Evolutionary conservation across 2,329 filamentous ascomycete species (phyloP).

Genomic region (Colletotrichum sp.): DNA sequence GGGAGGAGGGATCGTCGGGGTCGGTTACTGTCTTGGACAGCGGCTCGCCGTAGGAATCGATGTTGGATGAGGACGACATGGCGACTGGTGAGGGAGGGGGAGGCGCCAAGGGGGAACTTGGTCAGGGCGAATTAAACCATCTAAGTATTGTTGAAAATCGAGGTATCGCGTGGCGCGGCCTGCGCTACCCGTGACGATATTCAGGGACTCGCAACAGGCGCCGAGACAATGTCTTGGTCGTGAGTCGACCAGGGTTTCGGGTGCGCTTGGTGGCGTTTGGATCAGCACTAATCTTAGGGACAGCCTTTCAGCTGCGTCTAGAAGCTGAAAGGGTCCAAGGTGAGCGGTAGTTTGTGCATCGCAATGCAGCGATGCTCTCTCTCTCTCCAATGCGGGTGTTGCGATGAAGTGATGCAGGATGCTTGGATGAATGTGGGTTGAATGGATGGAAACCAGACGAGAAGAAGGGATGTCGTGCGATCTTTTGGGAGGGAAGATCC

Average conservation of each 20-base stretch:
- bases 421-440: background rate
- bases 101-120: background rate
- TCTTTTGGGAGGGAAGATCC: background rate
- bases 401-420: background rate
- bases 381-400: background rate
- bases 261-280: background rate
- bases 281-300: background rate
- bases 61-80: background rate
- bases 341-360: background rate
- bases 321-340: background rate
- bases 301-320: slow-evolving; percentile 10
- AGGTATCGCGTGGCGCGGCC: background rate
- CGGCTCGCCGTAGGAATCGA: background rate
- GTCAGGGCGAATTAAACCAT: background rate
- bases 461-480: background rate
- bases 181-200: background rate
- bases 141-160: background rate
- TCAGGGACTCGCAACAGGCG: background rate
- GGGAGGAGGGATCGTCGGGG: slow-evolving; percentile 1
- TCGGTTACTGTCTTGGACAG: slow-evolving; percentile 4
- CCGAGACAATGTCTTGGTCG: background rate
- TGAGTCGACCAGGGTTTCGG: background rate
- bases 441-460: background rate
- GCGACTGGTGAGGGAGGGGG: background rate
- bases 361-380: background rate